A percentile compares a stretch with the other conserved stretches of the same genome.
Conservation (phyloP, 805 yeast genomes). For the Komagataella ulmi region DNA sequence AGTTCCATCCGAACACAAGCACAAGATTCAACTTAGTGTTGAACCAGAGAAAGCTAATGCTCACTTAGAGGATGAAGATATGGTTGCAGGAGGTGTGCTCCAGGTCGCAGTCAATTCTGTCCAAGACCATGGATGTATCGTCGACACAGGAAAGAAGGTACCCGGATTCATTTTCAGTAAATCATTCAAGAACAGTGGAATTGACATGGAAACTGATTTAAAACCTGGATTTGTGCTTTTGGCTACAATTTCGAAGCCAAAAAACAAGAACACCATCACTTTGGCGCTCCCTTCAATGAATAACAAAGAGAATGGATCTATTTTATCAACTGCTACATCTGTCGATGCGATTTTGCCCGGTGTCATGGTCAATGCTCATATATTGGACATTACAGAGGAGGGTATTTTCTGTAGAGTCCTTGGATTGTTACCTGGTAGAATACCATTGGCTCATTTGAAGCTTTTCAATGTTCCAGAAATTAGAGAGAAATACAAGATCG, state of each 20-base stretch:
- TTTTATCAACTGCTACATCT: slow-evolving; percentile 47
- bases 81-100: slow-evolving; percentile 43
- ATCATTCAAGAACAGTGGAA: slow-evolving; percentile 32
- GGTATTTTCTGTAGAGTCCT: slow-evolving; percentile 67
- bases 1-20: slow-evolving; percentile 27
- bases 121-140: slow-evolving; percentile 86
- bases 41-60: slow-evolving; percentile 67
- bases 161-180: slow-evolving; percentile 69
- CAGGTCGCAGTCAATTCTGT: slow-evolving; percentile 70
- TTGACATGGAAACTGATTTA: slow-evolving; percentile 20
- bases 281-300: slow-evolving; percentile 33
- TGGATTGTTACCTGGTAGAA: slow-evolving; percentile 63
- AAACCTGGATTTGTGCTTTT: slow-evolving; percentile 60
- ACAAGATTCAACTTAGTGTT: slow-evolving; percentile 55
- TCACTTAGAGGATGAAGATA: slow-evolving; percentile 48
- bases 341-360: slow-evolving; percentile 84
- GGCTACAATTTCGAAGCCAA: slow-evolving; percentile 36
- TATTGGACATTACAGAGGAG: slow-evolving; percentile 39
- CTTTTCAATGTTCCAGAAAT: slow-evolving; percentile 27
- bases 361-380: slow-evolving; percentile 57
- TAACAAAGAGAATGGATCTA: slow-evolving; percentile 30
- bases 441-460: slow-evolving; percentile 54
- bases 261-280: slow-evolving; percentile 42
- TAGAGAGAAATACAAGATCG: slow-evolving; percentile 53
- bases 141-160: slow-evolving; percentile 50